These are phyloP conservation scores for Xylariaceae sp. DNA, from an alignment of 2,329 filamentous ascomycete species.

Conservation along the genomic window DNA sequence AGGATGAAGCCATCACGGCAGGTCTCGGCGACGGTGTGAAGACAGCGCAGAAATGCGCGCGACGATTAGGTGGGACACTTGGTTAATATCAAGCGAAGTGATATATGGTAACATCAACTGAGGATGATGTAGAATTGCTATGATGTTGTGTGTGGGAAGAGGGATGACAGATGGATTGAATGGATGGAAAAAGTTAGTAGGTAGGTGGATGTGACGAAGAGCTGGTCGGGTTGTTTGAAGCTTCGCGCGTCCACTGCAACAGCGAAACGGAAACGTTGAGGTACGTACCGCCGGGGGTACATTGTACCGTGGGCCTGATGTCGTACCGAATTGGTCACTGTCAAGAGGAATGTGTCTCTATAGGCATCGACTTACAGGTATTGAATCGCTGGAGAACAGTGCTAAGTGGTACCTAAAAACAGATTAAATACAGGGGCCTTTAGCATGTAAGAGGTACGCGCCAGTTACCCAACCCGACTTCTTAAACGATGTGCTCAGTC, in stretches of 20 bases:
- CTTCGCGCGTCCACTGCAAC: conserved; percentile 8
- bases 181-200: conserved; percentile 8
- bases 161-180: not conserved
- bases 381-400: too few relatives aligned
- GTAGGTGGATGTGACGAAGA: not conserved
- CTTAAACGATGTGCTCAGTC: too few relatives aligned
- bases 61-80: not conserved
- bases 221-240: conserved; percentile 5
- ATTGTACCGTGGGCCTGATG: too few relatives aligned
- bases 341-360: too few relatives aligned
- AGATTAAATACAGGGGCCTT: too few relatives aligned
- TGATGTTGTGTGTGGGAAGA: not conserved
- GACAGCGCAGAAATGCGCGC: conserved; percentile 6
- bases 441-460: too few relatives aligned
- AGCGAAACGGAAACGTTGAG: not conserved
- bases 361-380: too few relatives aligned
- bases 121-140: not conserved
- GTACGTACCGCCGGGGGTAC: too few relatives aligned
- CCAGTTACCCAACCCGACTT: too few relatives aligned
- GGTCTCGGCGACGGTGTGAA: not conserved
- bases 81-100: not conserved
- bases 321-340: too few relatives aligned
- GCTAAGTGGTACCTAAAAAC: too few relatives aligned
- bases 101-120: not conserved
- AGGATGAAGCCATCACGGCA: conserved; percentile 39